Percentiles rank a stretch among this genome's conserved stretches.
These are phyloP conservation scores for Jamesozyma gamospora DNA, from an alignment of 805 yeast species.

Conservation along the genomic window DNA sequence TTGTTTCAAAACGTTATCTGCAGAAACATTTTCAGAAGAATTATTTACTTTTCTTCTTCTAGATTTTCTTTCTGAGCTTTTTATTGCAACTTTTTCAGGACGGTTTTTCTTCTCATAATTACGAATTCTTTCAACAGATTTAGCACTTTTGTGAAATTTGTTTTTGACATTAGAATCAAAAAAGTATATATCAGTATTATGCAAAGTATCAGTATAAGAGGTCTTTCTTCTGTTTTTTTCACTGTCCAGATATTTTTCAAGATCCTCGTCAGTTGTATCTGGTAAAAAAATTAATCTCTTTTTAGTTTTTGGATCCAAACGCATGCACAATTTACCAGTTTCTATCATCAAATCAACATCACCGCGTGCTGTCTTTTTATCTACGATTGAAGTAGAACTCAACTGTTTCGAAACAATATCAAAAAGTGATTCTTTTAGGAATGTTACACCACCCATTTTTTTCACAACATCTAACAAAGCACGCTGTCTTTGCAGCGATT, in stretches of 20 bases:
- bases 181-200: slow-evolving; percentile 26
- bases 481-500: slow-evolving; percentile 35
- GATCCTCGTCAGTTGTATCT: slow-evolving; percentile 9
- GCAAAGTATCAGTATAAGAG: slow-evolving; percentile 18
- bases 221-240: slow-evolving; percentile 22
- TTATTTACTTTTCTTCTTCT: background rate
- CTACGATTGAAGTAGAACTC: slow-evolving; percentile 35
- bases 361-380: slow-evolving; percentile 42
- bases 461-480: slow-evolving; percentile 35
- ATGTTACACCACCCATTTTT: slow-evolving; percentile 38
- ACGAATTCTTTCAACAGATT: slow-evolving; percentile 25
- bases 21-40: background rate
- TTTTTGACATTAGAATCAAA: slow-evolving; percentile 26
- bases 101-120: slow-evolving; percentile 17
- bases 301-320: slow-evolving; percentile 13
- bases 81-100: background rate
- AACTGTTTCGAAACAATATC: slow-evolving; percentile 33
- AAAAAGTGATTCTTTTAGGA: slow-evolving; percentile 34
- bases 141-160: slow-evolving; percentile 22
- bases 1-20: background rate
- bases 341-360: slow-evolving; percentile 31
- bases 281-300: slow-evolving; percentile 21
- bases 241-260: slow-evolving; percentile 13
- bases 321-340: slow-evolving; percentile 14
- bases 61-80: background rate